phyloP scores from a whole-genome alignment of 2,329 filamentous ascomycete species.

The Neonectria sp. region DNA sequence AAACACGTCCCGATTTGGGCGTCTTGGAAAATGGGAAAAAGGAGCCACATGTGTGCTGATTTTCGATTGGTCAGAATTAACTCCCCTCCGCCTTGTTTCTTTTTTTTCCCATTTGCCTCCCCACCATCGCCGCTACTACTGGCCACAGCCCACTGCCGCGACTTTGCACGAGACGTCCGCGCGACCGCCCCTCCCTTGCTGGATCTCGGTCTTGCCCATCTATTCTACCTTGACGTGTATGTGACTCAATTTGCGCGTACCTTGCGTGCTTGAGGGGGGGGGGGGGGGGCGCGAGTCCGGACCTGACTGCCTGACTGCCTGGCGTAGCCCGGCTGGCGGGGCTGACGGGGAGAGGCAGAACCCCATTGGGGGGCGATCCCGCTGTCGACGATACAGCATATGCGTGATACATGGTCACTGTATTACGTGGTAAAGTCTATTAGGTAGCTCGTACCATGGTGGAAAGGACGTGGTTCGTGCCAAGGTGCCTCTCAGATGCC shows the following conservation, averaged over 20 bases:
- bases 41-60: constrained; percentile 39
- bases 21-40: constrained; percentile 42
- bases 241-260: neutral
- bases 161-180: constrained; percentile 17
- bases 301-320: neutral
- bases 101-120: constrained; percentile 19
- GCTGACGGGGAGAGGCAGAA: constrained; percentile 6
- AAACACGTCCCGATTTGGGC: constrained; percentile 37
- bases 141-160: constrained; percentile 19
- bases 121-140: constrained; percentile 8
- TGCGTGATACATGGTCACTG: neutral
- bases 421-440: neutral
- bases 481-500: neutral
- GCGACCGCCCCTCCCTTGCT: neutral
- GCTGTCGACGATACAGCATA: neutral
- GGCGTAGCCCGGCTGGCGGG: constrained; percentile 1
- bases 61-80: constrained; percentile 46
- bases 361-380: neutral
- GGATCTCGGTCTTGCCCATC: neutral
- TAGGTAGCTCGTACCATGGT: neutral
- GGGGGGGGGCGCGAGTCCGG: neutral
- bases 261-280: neutral
- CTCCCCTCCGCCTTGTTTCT: constrained; percentile 18
- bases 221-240: neutral
- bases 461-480: neutral